Evolutionary conservation across 352 stramenopile genomes (phyloP), one percentile per base, ranked within the genome.

Genomic region (Globisporangium canariense): DNA sequence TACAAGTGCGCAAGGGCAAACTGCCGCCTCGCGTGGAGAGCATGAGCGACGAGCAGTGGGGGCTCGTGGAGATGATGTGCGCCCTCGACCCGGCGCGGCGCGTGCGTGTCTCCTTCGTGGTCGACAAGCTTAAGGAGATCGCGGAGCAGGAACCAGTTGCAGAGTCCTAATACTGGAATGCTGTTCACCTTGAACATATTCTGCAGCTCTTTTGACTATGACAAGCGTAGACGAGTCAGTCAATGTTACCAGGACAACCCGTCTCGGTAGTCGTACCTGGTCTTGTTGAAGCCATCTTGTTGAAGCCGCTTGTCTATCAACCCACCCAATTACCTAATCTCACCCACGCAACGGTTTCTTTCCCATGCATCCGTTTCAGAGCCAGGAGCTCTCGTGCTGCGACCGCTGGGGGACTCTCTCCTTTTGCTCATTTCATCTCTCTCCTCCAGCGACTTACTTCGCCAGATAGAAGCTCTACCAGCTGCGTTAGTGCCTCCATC

Each of bases 1-100:
- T 49, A 7, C 62, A 70, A 34, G 63, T 76, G 55, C 58, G 58
- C 28, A 64, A 68, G 9, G 67, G 69, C 14, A 40, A 64, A 25
- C 7, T 76, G 32, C 72, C 72, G 36, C 36, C 62, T n/a, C 64
- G 70, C 4, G 60, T 64, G 13, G 34, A 36, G 22, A 49, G 50
- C 50, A 78, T 82, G 47, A 73, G 68, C 10, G 67, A 79, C 47
- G 62, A 60, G 2, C 66, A 85, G 58, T 78, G 68, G 65, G 52
- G 32, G 5, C 64, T 81, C 16, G 60, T 84, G 14, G 25, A 65
- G 59, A 65, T 65, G 59, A 65, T 58, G 59, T 58, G 59, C 3
- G 59, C 59, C 16, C 28, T 34, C 4, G 49, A 52, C 22, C 46
- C 59, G 14, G 14, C 25, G 36, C 59, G 38, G n/a, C 47, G 49